These are phyloP conservation scores for Coemansia nantahalensis DNA, from an alignment of 192 early-diverging fungal species.

Conservation along the genomic window DNA sequence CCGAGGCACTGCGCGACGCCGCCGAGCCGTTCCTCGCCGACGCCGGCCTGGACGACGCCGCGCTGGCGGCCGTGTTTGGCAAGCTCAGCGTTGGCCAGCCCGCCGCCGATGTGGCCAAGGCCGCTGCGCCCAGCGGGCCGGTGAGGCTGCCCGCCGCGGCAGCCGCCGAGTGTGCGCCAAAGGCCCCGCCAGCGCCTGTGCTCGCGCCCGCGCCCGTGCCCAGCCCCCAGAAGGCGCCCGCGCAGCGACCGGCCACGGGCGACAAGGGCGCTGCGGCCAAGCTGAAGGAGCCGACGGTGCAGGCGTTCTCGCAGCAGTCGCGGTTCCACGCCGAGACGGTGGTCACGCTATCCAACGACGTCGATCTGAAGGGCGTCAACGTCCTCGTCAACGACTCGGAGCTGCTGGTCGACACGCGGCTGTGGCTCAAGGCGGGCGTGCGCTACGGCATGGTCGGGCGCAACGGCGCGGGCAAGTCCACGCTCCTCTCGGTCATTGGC, in stretches of 20 bases:
- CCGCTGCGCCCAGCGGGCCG: slow-evolving; percentile 1
- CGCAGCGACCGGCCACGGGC: background rate
- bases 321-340: slow-evolving; percentile 84
- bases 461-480: slow-evolving; percentile 93
- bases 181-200: background rate
- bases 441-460: slow-evolving; percentile 89
- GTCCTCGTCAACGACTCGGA: slow-evolving; percentile 66
- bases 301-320: slow-evolving; percentile 75
- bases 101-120: slow-evolving; percentile 4
- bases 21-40: slow-evolving; percentile 64
- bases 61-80: slow-evolving; percentile 53
- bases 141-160: slow-evolving; percentile 15
- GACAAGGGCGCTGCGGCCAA: slow-evolving; percentile 22
- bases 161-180: background rate
- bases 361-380: slow-evolving; percentile 76
- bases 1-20: slow-evolving; percentile 55
- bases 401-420: slow-evolving; percentile 70
- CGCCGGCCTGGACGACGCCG: slow-evolving; percentile 57
- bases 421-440: slow-evolving; percentile 72
- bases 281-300: slow-evolving; percentile 51
- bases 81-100: slow-evolving; percentile 15
- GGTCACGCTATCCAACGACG: slow-evolving; percentile 73
- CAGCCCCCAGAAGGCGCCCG: background rate
- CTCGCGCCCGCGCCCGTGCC: background rate
- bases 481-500: slow-evolving; percentile 92